Evolutionary conservation across 805 yeast genomes (phyloP).

Genomic region (Pichia nanzhaoensis): DNA sequence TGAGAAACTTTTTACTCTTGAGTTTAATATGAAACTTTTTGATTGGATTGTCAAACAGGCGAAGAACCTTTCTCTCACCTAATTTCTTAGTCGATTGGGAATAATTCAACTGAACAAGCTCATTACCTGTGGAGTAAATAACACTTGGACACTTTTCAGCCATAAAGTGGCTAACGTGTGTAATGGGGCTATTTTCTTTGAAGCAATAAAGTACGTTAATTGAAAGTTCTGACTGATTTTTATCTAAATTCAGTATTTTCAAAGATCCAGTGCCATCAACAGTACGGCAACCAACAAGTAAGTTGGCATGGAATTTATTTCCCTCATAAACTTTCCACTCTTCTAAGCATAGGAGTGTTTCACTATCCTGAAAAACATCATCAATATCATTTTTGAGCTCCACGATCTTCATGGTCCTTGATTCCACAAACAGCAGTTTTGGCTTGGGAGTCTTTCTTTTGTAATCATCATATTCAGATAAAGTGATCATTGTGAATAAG

Average conservation of each 20-base stretch:
- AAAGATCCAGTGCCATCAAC: background rate
- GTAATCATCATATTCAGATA: background rate
- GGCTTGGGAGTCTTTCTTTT: background rate
- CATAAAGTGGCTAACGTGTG: no score
- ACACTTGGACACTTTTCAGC: no score
- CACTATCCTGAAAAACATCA: background rate
- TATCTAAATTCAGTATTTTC: background rate
- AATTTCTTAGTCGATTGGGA: no score
- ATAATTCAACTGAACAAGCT: no score
- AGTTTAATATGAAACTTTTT: background rate
- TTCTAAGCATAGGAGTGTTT: background rate
- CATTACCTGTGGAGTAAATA: no score
- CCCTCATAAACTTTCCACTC: constrained; percentile 1
- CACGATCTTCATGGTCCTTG: constrained; percentile 1
- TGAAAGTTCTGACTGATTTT: background rate
- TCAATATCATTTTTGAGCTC: background rate
- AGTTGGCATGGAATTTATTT: background rate
- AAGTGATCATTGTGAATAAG: constrained; percentile 1
- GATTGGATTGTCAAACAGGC: no score
- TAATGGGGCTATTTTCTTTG: no score
- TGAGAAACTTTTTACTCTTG: background rate
- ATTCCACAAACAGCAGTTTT: constrained; percentile 1
- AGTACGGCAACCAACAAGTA: background rate
- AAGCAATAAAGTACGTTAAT: no score
- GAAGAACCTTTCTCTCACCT: no score